Evolutionary conservation across 2,329 filamentous ascomycete genomes (phyloP), one percentile per base, ranked within the genome.

Genomic region (Fusarium napiforme): DNA sequence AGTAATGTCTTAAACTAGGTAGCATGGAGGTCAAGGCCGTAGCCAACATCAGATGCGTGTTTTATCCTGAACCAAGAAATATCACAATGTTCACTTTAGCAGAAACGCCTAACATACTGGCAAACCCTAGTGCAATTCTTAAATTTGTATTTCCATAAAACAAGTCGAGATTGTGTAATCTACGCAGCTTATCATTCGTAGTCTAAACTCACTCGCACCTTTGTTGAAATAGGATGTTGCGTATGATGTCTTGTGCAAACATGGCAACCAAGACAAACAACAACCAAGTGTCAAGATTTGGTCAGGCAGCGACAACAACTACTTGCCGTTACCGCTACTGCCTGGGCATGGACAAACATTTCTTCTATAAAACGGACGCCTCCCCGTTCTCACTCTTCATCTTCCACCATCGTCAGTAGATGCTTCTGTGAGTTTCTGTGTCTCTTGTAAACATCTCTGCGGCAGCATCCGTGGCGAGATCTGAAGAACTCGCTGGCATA

Each of bases 121-220:
- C 9, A 11, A 16, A 16, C 3, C 19, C 0, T 9, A 4, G 3
- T 1, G 9, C 7, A 37, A 9, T 21, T 0, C 1, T 36, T 19
- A 0, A 12, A 28, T 11, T 0, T 9, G 2, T 12, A 28, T 26
- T 12, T 3, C 5, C 18, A 37, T 16, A 9, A 3, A 4, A 9
- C 14, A 8, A 1, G 10, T 21, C 18, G 6, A 37, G 4, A 53
- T 16, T 21, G 18, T 9, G 18, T 3, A 53, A 9, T 16, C 7
- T 2, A 21, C 5, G 1, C 4, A 52, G 16, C 6, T 3, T 6
- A 19, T 16, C 9, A 53, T 37, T 28, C 12, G 6, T 26, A 11
- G n/a, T 26, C 4, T 18, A 52, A 36, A 19, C 23, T 52, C 4
- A 26, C n/a, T 21, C 6, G 11, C 18, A 2, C 2, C 6, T 21